Base-by-base conservation (phyloP, 495 filamentous ascomycete species). In the Xylaria longipes region DNA sequence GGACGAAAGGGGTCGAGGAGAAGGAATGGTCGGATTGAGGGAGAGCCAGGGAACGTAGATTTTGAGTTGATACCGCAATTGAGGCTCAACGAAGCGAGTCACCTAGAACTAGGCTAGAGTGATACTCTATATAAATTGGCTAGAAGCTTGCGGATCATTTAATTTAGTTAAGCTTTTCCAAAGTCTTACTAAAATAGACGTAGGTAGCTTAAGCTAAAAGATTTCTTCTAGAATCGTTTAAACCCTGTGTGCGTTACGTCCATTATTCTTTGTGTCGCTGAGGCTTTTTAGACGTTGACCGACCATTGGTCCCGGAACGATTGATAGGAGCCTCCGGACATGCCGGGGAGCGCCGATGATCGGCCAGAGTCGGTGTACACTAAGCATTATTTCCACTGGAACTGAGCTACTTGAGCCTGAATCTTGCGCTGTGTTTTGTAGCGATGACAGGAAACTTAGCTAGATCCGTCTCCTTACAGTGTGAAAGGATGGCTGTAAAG, bases 381-480 rank as follows among this genome's bases (percentile, higher is more conserved):
- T 46, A 46, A 54, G 29, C 52, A 56, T 56, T 29, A 11, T 52
- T 25, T 52, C 48, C 15, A 5, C 48, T 52, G 20, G 52, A 58
- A 57, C 6, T 35, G 29, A 14, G 54, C 14, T 58, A 20, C 6
- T 20, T 35, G 54, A 35, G 29, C 57, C 9, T 60, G 57, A n/a
- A 37, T 22, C 33, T n/a, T 60, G 2, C 11, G 48, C 22, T 52
- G 48, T 11, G 17, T 54, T 56, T 27, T 17, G 12, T 27, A 25
- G 12, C 22, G 39, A 41, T 41, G 39, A 41, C n/a, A 27, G 22
- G 22, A 60, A 60, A 37, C 31, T 58, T 37, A 35, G 57, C 57
- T 33, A 33, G 57, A 60, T 60, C 56, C 57, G 25, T 60, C 57
- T 60, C 29, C 7, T 22, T 37, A 60, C 57, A 37, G 57, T 37